Evolutionary conservation across 148 eudicot species (phyloP).

Genomic region (Selenicereus undatus): DNA sequence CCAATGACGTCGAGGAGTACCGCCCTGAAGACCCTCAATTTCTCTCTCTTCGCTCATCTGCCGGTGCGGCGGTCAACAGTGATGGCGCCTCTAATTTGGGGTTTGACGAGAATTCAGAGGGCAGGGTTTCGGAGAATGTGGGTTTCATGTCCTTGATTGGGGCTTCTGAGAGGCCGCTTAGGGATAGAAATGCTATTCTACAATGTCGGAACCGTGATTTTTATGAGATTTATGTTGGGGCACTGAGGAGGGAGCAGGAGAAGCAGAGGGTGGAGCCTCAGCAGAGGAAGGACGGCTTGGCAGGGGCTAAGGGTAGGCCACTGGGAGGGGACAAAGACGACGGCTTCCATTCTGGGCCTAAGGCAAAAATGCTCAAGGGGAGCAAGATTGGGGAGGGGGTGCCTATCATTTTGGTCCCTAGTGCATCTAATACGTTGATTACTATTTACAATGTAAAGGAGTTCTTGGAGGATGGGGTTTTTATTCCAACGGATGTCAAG

Average conservation of each 20-base stretch:
- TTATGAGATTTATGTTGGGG: conserved; percentile 43
- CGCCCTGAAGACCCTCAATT: conserved; percentile 50
- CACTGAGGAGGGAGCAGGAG: conserved; percentile 74
- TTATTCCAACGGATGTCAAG: conserved; percentile 77
- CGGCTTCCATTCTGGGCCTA: conserved; percentile 44
- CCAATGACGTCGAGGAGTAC: conserved; percentile 35
- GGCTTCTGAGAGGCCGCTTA: conserved; percentile 56
- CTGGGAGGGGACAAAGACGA: conserved; percentile 35
- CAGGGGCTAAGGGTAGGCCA: conserved; percentile 48
- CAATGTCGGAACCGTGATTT: conserved; percentile 63
- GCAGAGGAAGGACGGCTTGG: conserved; percentile 60
- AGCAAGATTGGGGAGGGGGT: conserved; percentile 89
- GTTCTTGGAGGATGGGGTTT: conserved; percentile 93
- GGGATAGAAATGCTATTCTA: conserved; percentile 59
- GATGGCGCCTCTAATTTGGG: conserved; percentile 9
- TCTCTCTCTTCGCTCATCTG: background rate
- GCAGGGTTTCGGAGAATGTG: conserved; percentile 23
- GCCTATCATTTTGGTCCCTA: conserved; percentile 87
- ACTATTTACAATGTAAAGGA: conserved; percentile 95
- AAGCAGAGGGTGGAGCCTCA: conserved; percentile 57
- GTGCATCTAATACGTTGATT: conserved; percentile 80
- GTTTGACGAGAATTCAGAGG: conserved; percentile 17
- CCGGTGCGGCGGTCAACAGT: background rate
- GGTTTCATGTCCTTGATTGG: conserved; percentile 39
- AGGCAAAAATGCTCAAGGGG: conserved; percentile 57